These are phyloP conservation scores for Pestalotiopsis sp. DNA, from an alignment of 2,329 filamentous ascomycete genomes.

Conservation along the genomic window DNA sequence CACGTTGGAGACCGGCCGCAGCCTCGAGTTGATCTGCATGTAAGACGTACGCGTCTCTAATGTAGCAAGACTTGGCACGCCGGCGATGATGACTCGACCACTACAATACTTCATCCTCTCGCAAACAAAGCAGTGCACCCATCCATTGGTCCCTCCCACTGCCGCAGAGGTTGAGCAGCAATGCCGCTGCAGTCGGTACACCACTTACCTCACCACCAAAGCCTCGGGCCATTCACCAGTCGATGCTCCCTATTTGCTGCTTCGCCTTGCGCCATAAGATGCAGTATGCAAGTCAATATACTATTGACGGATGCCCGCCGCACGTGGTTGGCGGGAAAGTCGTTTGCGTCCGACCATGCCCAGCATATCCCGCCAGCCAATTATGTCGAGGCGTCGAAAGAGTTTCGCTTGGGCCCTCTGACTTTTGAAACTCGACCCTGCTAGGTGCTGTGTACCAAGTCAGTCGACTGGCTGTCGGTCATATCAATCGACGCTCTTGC, in stretches of 20 bases:
- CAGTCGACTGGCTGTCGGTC: too few species aligned
- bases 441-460: background rate
- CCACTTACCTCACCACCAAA: background rate
- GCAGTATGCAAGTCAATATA: constrained; percentile 1
- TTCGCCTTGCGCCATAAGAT: background rate
- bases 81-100: too few species aligned
- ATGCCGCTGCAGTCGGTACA: background rate
- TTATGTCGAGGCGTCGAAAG: background rate
- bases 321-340: constrained; percentile 7
- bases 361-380: background rate
- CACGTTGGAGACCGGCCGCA: too few species aligned
- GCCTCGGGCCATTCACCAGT: background rate
- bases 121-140: too few species aligned
- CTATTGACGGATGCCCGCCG: background rate
- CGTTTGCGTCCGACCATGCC: background rate
- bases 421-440: background rate
- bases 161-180: background rate
- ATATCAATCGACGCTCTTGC: background rate
- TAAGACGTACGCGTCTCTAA: too few species aligned
- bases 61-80: too few species aligned
- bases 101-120: too few species aligned
- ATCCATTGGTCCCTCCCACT: too few species aligned
- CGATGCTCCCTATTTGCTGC: background rate
- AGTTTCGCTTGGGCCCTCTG: constrained; percentile 1
- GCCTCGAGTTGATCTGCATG: too few species aligned